phyloP scores from a whole-genome alignment of 192 early-diverging fungal genomes.

The Glomus cerebriforme region DNA sequence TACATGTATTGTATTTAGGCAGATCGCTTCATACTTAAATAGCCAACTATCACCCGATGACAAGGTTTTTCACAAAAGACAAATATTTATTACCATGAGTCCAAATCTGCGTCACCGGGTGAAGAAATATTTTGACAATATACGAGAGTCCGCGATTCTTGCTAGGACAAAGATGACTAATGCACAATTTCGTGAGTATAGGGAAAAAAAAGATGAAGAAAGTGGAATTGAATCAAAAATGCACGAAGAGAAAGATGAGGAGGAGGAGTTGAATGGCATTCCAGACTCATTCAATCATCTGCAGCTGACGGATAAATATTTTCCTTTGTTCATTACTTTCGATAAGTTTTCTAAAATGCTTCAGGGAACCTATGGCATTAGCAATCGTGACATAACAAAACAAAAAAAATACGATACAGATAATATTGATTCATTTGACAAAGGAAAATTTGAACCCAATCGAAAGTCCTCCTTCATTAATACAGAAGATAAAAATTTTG shows the following conservation, averaged over 20 bases:
- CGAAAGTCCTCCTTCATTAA: too few species aligned
- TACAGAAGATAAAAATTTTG: background rate
- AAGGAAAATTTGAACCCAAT: background rate
- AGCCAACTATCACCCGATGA: background rate
- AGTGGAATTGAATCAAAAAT: background rate
- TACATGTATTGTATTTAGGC: background rate
- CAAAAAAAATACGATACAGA: background rate
- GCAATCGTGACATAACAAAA: background rate
- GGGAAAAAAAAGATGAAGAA: background rate
- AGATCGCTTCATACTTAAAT: slow-evolving; percentile 10
- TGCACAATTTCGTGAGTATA: background rate
- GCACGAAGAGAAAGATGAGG: slow-evolving; percentile 19
- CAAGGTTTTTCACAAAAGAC: slow-evolving; percentile 6
- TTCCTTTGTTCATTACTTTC: slow-evolving; percentile 15
- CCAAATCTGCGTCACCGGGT: background rate
- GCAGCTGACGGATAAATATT: background rate
- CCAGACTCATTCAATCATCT: background rate
- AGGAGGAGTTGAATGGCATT: background rate
- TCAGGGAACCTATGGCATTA: slow-evolving; percentile 16
- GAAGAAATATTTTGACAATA: slow-evolving; percentile 3
- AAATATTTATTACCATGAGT: slow-evolving; percentile 28
- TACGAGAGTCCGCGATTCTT: background rate
- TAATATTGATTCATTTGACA: background rate
- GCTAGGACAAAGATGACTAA: background rate
- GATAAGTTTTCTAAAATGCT: slow-evolving; percentile 21